phyloP scores from a whole-genome alignment of 225 moss, liverwort and hornwort species.

The Pleurozium schreberi region DNA sequence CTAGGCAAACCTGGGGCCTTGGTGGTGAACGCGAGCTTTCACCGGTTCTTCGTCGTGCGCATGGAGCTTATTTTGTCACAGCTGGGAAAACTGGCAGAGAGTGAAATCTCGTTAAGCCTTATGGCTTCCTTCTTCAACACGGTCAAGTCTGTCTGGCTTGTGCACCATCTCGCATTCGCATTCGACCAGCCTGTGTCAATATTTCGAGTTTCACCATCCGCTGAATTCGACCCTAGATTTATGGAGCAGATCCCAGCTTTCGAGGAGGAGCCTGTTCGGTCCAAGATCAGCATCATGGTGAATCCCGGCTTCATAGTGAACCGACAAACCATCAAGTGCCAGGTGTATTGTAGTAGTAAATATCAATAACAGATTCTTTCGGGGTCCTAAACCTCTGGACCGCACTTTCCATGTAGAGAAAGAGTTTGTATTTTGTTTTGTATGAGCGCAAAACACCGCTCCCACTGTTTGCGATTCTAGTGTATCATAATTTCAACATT shows the following conservation, averaged over 20 bases:
- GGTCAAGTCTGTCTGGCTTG: slow-evolving; percentile 42
- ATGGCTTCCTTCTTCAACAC: slow-evolving; percentile 40
- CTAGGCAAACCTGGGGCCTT: slow-evolving; percentile 25
- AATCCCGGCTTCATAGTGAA: slow-evolving; percentile 44
- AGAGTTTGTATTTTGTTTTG: not conserved
- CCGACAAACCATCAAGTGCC: slow-evolving; percentile 44
- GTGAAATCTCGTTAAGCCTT: slow-evolving; percentile 18
- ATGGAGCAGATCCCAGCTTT: slow-evolving; percentile 41
- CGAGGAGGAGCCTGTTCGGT: slow-evolving; percentile 24
- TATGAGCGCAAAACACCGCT: not conserved
- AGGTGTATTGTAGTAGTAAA: slow-evolving; percentile 44
- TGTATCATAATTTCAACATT: slow-evolving; percentile 12
- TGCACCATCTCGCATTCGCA: slow-evolving; percentile 39
- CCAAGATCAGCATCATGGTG: slow-evolving; percentile 53
- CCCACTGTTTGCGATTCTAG: not conserved
- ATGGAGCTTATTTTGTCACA: slow-evolving; percentile 42
- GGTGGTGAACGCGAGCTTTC: slow-evolving; percentile 34
- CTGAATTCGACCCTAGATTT: slow-evolving; percentile 30
- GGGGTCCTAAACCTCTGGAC: not conserved
- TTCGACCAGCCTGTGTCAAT: slow-evolving; percentile 31
- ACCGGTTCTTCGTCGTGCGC: slow-evolving; percentile 42
- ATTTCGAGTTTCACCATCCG: slow-evolving; percentile 31
- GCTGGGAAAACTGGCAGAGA: slow-evolving; percentile 33
- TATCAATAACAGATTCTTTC: slow-evolving; percentile 19
- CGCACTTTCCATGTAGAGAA: not conserved